These are phyloP conservation scores for Mycena galericulata DNA, from an alignment of 768 basidiomycete species.

Conservation along the genomic window DNA sequence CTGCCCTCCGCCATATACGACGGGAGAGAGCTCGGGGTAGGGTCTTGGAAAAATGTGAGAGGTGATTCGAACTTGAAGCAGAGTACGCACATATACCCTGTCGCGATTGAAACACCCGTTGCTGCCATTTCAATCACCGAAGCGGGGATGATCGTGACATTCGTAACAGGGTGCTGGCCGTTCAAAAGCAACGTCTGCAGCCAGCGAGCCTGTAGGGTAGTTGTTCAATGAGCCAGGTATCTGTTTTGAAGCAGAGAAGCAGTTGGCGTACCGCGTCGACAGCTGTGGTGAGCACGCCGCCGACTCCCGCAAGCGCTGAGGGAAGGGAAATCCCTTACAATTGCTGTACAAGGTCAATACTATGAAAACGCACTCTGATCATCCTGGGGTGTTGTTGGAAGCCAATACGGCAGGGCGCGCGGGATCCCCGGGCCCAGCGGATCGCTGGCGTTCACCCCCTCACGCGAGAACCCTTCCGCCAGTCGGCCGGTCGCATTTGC, in stretches of 20 bases:
- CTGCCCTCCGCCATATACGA: not conserved
- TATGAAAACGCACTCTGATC: not conserved
- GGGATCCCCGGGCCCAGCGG: not conserved
- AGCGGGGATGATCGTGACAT: not conserved
- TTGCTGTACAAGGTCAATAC: too few relatives aligned
- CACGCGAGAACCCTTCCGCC: slow-evolving; percentile 11
- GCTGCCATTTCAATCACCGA: not conserved
- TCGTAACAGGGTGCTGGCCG: slow-evolving; percentile 8
- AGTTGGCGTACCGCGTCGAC: not conserved
- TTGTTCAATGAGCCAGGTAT: not conserved
- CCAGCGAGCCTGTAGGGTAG: not conserved
- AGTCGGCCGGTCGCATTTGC: slow-evolving; percentile 11
- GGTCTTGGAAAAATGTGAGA: not conserved
- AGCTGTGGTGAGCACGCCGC: slow-evolving; percentile 9
- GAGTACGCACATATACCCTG: not conserved
- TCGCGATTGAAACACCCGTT: not conserved
- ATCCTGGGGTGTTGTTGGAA: not conserved
- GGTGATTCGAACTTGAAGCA: not conserved
- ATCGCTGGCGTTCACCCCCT: not conserved
- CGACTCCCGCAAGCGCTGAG: slow-evolving; percentile 1
- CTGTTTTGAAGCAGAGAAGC: not conserved
- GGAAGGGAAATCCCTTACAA: not conserved
- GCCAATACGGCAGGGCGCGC: not conserved
- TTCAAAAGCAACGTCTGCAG: slow-evolving; percentile 13
- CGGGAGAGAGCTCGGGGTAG: not conserved